Base-by-base conservation (phyloP, 108 stramenopile genomes). In the Schizochytrium sp. region DNA sequence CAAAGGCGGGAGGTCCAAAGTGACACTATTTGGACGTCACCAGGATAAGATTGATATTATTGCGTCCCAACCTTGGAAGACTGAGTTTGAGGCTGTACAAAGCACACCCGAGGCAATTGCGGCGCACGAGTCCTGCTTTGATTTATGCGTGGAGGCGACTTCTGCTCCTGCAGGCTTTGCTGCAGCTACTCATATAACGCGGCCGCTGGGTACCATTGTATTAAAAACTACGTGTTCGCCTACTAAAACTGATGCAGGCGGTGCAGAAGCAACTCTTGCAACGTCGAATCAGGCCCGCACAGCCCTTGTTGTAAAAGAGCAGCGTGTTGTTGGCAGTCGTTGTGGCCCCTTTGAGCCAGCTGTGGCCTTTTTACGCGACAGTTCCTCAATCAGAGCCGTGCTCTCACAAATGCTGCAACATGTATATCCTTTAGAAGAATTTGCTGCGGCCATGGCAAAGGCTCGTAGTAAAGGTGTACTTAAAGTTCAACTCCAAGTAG, bases 1-100 rank as follows among this genome's bases (percentile, higher is more conserved):
- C 28, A n/a, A 50, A 13, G 61, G 41, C 5, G 87, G 13, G 28
- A 40, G 4, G 44, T 44, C 13, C 4, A 60, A 0, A 2, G 72
- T 49, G 46, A 87, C 89, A n/a, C 4, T 91, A 50, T 90, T 91
- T 61, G 90, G 90, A n/a, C 87, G 89, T 61, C 90, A 91, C 89
- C 38, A 72, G 46, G 90, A 45, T 41, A 90, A 88, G 89, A 61
- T 90, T 57, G 88, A 72, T 19, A 44, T 90, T 72, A 83, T 88
- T 69, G 44, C 72, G 42, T 69, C 64, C 42, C 64, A 69, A 15
- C 40, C 1, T 8, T 69, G 64, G 64, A n/a, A 53, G 38, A 38
- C 53, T 5, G 45, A 7, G 72, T 44, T 42, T 4, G 69, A 73
- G 4, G 61, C 61, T 47, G 3, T 7, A 41, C 57, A 87, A 42